Evolutionary conservation across 768 basidiomycete genomes (phyloP).

Genomic region (Stropharia rugosoannulata): DNA sequence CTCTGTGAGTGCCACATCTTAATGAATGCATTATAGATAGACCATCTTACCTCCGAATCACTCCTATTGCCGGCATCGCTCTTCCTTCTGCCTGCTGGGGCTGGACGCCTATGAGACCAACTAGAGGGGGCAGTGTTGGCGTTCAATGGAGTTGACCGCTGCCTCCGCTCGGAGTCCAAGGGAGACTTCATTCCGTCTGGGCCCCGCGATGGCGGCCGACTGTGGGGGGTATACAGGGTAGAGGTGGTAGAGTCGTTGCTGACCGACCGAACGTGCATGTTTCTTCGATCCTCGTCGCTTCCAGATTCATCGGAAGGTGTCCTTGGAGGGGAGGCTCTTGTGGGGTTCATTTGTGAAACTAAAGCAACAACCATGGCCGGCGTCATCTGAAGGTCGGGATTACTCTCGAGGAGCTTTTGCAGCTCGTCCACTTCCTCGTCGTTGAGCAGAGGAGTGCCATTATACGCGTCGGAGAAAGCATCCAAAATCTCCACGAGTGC

Average conservation of each 20-base stretch:
- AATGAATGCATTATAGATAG: neutral
- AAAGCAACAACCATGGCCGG: slow-evolving; percentile 64
- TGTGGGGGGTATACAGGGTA: slow-evolving; percentile 34
- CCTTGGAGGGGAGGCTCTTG: slow-evolving; percentile 36
- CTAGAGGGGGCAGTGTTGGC: slow-evolving; percentile 58
- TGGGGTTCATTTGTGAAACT: slow-evolving; percentile 57
- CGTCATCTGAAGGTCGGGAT: slow-evolving; percentile 67
- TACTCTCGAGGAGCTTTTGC: slow-evolving; percentile 50
- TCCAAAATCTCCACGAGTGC: slow-evolving; percentile 71
- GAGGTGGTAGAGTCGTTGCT: slow-evolving; percentile 55
- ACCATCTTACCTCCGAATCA: slow-evolving; percentile 68
- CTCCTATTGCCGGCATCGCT: slow-evolving; percentile 76
- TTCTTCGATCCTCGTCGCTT: slow-evolving; percentile 22
- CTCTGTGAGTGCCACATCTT: slow-evolving; percentile 1
- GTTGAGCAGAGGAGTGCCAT: slow-evolving; percentile 62
- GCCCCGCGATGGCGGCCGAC: slow-evolving; percentile 54
- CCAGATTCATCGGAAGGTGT: slow-evolving; percentile 38
- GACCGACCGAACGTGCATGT: slow-evolving; percentile 42
- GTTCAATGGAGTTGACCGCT: slow-evolving; percentile 64
- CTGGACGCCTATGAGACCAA: slow-evolving; percentile 63
- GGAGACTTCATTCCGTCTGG: slow-evolving; percentile 44
- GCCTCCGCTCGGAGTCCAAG: slow-evolving; percentile 69
- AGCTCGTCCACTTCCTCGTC: slow-evolving; percentile 63
- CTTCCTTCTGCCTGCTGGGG: slow-evolving; percentile 65
- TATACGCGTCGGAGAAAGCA: slow-evolving; percentile 57